Evolutionary conservation across 306 rosid genomes (phyloP), one percentile per base, ranked within the genome.

Genomic region (Erythrophleum fordii): DNA sequence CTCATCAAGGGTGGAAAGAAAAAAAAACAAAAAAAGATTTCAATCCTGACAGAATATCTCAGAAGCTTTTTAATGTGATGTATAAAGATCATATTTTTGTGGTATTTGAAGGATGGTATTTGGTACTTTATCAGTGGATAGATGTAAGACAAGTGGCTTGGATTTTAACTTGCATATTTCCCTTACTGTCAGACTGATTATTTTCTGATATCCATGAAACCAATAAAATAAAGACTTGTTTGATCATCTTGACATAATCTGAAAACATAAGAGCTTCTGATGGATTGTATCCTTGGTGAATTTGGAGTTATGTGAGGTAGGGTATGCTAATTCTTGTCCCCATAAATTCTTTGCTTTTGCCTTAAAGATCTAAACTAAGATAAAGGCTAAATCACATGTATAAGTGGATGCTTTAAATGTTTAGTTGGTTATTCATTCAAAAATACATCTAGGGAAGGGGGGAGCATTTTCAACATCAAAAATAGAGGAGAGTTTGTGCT

Each of bases 261-360:
- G 52, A 46, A 46, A 46, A 46, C 13, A 42, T 42, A 42, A 42
- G 14, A 46, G 52, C 52, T 14, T 46, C 52, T 11, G 52, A 46
- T 46, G 18, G 52, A 46, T 45, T 10, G 49, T 45, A 45, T 60
- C 67, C 37, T 59, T 16, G 44, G 31, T 45, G n/a, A 49, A 72
- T 72, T 37, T 26, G 20, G 14, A 75, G 48, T 55, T 42, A 75
- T 17, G 70, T 75, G 72, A 75, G 68, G 46, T 45, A 28, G 25
- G 10, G 59, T 39, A 37, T 6, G 8, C 42, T 37, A 37, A 37
- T 6, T 37, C 42, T 37, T 37, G 3, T 37, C 8, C 8, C 42
- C 42, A 37, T 37, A 37, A 39, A 52, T 37, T 67, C 53, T 37
- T 77, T 22, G 65, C 31, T 77, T 23, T 39, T 67, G 34, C 53